Evolutionary conservation across 495 filamentous ascomycete genomes (phyloP).

Genomic region (Hamigera avellanea): DNA sequence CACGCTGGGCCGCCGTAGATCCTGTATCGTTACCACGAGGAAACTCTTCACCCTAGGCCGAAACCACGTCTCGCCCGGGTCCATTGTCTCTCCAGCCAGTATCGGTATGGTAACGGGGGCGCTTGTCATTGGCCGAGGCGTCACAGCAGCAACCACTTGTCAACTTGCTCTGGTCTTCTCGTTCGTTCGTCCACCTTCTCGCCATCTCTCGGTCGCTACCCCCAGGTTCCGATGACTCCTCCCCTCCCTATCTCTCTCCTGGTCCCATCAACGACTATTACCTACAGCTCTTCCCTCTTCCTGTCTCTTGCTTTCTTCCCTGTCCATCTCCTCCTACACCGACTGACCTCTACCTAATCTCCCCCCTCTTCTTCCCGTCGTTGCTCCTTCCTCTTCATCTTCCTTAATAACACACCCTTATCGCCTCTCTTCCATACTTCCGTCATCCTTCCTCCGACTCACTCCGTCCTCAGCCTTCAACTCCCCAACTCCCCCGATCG

Average conservation of each 20-base stretch:
- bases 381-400: slow-evolving; percentile 6
- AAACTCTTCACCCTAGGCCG: slow-evolving; percentile 1
- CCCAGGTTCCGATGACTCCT: slow-evolving; percentile 13
- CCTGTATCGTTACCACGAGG: slow-evolving; percentile 13
- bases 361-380: slow-evolving; percentile 12
- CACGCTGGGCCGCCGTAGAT: no score
- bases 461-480: slow-evolving; percentile 10
- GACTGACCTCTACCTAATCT: no score
- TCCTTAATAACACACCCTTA: slow-evolving; percentile 15
- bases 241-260: slow-evolving; percentile 13
- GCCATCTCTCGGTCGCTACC: slow-evolving; percentile 2
- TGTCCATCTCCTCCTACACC: slow-evolving; percentile 14
- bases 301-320: slow-evolving; percentile 23
- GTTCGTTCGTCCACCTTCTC: slow-evolving; percentile 13
- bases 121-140: neutral
- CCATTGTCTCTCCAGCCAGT: no score
- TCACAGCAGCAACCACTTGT: slow-evolving; percentile 6
- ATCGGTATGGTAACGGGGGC: slow-evolving; percentile 7
- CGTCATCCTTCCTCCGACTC: slow-evolving; percentile 9
- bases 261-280: slow-evolving; percentile 9
- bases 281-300: slow-evolving; percentile 15
- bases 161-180: slow-evolving; percentile 9
- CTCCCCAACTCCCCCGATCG: slow-evolving; percentile 11
- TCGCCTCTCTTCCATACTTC: slow-evolving; percentile 4
- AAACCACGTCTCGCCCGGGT: no score